Evolutionary conservation across 305 asterid species (phyloP).

Genomic region (Solanum hybrid): DNA sequence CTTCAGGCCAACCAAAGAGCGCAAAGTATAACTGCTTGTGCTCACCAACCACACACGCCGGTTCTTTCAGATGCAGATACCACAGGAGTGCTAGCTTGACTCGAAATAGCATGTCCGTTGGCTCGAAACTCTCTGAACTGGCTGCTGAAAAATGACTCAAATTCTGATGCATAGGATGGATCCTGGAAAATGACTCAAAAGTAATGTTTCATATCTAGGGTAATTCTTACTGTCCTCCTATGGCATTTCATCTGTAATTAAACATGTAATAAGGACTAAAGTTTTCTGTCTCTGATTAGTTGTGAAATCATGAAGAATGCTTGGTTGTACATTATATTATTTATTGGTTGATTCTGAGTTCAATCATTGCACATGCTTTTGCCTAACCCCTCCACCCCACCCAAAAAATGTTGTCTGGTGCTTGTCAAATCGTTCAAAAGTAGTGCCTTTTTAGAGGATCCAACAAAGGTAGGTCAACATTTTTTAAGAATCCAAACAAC

Average conservation of each 20-base stretch:
- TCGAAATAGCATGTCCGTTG: slow-evolving; percentile 41
- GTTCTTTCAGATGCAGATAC: slow-evolving; percentile 58
- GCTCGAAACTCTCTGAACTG: slow-evolving; percentile 43
- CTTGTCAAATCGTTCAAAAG: neutral
- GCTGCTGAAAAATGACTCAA: slow-evolving; percentile 13
- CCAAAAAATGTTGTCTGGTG: neutral
- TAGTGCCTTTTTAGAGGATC: neutral
- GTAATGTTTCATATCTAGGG: neutral
- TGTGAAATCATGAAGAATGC: neutral
- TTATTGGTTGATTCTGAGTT: neutral
- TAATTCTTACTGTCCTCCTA: neutral
- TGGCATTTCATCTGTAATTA: slow-evolving; percentile 11
- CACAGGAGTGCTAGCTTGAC: slow-evolving; percentile 28
- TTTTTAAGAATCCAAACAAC: neutral
- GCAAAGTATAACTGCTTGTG: slow-evolving; percentile 39
- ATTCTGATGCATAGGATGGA: neutral
- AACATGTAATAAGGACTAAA: neutral
- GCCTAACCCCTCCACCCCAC: neutral
- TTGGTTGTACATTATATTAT: neutral
- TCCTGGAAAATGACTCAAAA: neutral
- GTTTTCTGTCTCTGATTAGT: neutral
- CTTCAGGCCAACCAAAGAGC: slow-evolving; percentile 22
- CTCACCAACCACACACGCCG: slow-evolving; percentile 56
- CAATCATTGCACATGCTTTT: neutral
- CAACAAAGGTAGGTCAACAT: neutral